Evolutionary conservation across 2,329 filamentous ascomycete species (phyloP).

Genomic region (Dactylellina leptospora): DNA sequence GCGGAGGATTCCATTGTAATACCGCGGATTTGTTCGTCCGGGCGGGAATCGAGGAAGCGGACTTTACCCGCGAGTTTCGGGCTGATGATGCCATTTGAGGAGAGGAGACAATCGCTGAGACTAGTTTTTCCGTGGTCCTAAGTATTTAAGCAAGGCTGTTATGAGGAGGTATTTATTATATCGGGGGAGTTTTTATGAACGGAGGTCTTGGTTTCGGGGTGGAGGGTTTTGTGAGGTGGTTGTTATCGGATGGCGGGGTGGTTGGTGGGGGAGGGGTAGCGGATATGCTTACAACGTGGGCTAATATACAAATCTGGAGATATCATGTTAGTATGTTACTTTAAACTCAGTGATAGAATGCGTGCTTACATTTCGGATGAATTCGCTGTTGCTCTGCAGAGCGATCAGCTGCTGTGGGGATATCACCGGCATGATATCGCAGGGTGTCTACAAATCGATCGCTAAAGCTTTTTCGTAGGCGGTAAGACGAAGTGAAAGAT

Average conservation of each 20-base stretch:
- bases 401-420: slow-evolving; percentile 87
- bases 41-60: slow-evolving; percentile 93
- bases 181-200: too few species aligned
- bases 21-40: slow-evolving; percentile 92
- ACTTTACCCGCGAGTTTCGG: slow-evolving; percentile 97
- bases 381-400: slow-evolving; percentile 85
- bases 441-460: slow-evolving; percentile 9
- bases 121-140: slow-evolving; percentile 98
- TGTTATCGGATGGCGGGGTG: slow-evolving; percentile 14
- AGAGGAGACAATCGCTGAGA: slow-evolving; percentile 91
- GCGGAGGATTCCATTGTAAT: slow-evolving; percentile 99
- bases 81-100: slow-evolving; percentile 99
- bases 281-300: slow-evolving; percentile 75
- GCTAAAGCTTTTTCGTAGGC: background rate
- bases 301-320: slow-evolving; percentile 86
- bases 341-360: slow-evolving; percentile 48
- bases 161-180: slow-evolving; percentile 42
- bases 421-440: slow-evolving; percentile 80
- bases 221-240: background rate
- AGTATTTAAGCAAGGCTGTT: slow-evolving; percentile 45
- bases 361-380: slow-evolving; percentile 84
- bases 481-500: background rate
- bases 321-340: slow-evolving; percentile 58
- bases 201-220: background rate
- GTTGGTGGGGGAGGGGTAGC: background rate